phyloP scores from a whole-genome alignment of 2,329 filamentous ascomycete genomes.

The Colletotrichum caudatum region DNA sequence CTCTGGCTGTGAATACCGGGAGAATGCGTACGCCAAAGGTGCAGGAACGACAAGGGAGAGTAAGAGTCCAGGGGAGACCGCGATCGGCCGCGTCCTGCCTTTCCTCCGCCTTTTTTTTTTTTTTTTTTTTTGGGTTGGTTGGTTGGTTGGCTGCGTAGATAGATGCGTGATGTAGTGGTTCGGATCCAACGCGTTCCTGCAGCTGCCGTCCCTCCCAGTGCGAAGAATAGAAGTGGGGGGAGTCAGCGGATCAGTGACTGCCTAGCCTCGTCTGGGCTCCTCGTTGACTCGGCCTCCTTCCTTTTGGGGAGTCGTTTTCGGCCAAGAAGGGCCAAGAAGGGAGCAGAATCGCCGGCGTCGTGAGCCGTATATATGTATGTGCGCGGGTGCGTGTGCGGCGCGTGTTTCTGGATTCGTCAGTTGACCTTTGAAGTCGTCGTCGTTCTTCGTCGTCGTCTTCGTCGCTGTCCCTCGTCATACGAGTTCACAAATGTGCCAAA shows the following conservation, averaged over 20 bases:
- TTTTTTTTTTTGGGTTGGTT: too few relatives aligned
- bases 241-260: not conserved
- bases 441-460: not conserved
- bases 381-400: not conserved
- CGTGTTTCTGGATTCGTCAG: not conserved
- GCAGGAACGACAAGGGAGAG: constrained; percentile 2
- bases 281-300: not conserved
- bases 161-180: not conserved
- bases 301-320: not conserved
- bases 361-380: not conserved
- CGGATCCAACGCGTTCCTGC: constrained; percentile 17
- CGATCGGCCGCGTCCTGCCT: constrained; percentile 2
- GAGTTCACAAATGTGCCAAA: not conserved
- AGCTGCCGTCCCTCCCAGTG: not conserved
- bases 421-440: not conserved
- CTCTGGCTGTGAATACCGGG: too few relatives aligned
- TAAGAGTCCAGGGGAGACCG: not conserved
- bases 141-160: not conserved
- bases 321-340: not conserved
- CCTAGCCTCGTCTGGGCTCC: not conserved
- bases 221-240: not conserved
- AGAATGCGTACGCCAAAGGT: not conserved
- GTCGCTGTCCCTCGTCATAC: not conserved
- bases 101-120: not conserved
- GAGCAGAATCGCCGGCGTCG: not conserved